Evolutionary conservation across 192 early-diverging fungal species (phyloP).

Genomic region (Podila minutissima): DNA sequence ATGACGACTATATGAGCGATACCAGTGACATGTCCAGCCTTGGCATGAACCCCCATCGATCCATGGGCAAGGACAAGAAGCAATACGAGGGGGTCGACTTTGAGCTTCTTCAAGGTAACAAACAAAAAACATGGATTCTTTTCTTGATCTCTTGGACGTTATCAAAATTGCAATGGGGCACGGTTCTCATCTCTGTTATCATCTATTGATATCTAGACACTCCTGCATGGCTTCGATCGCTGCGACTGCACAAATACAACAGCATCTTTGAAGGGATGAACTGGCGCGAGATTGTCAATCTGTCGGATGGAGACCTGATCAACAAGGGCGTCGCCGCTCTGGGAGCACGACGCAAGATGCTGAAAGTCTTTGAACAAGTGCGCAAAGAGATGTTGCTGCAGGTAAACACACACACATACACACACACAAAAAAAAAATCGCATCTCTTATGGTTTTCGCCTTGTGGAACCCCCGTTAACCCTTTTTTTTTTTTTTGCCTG

Average conservation of each 20-base stretch:
- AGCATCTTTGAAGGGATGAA: slow-evolving; percentile 86
- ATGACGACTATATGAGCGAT: slow-evolving; percentile 51
- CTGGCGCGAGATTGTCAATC: slow-evolving; percentile 90
- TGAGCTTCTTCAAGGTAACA: slow-evolving; percentile 73
- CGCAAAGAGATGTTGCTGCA: slow-evolving; percentile 53
- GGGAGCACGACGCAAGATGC: slow-evolving; percentile 95
- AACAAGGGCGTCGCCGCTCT: slow-evolving; percentile 90
- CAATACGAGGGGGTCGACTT: slow-evolving; percentile 80
- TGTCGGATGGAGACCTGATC: slow-evolving; percentile 84
- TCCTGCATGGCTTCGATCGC: slow-evolving; percentile 90
- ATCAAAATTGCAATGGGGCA: too few species aligned
- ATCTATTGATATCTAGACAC: slow-evolving; percentile 68
- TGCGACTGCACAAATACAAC: slow-evolving; percentile 97
- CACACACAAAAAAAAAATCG: too few species aligned
- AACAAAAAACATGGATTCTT: neutral
- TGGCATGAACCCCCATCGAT: slow-evolving; percentile 29
- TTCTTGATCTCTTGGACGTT: neutral
- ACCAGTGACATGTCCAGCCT: slow-evolving; percentile 50
- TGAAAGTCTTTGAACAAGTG: slow-evolving; percentile 95
- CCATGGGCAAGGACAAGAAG: slow-evolving; percentile 74
- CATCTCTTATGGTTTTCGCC: too few species aligned
- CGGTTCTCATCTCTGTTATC: neutral
- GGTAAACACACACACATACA: too few species aligned
- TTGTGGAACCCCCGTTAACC: too few species aligned
- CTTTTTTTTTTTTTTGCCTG: too few species aligned